Conservation (phyloP, 2,329 filamentous ascomycete species). For the Fonsecaea pugnacius region DNA sequence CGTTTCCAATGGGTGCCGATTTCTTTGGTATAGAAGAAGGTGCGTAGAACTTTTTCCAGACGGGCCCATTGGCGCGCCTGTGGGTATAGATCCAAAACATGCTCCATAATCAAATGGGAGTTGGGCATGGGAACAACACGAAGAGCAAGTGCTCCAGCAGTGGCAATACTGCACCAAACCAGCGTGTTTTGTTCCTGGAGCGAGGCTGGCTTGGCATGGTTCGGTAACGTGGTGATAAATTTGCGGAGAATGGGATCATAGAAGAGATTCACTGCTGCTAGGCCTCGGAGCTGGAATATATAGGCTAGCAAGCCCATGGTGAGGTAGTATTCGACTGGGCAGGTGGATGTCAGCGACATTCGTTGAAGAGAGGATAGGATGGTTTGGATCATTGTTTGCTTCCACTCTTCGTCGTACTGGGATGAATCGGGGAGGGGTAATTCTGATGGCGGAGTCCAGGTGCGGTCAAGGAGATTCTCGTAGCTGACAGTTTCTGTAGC, state of each 20-base stretch:
- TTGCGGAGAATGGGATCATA: constrained; percentile 35
- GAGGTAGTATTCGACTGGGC: constrained; percentile 28
- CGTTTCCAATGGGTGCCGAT: constrained; percentile 30
- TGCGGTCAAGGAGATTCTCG: constrained; percentile 7
- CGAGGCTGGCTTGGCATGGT: constrained; percentile 22
- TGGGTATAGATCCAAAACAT: constrained; percentile 27
- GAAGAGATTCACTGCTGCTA: constrained; percentile 32
- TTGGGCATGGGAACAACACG: constrained; percentile 30
- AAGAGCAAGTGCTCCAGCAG: constrained; percentile 30
- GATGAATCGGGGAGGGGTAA: constrained; percentile 2
- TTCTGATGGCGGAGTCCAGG: background rate
- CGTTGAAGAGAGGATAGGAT: constrained; percentile 35
- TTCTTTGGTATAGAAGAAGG: constrained; percentile 31
- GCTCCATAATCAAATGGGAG: constrained; percentile 30
- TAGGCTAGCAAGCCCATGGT: constrained; percentile 32
- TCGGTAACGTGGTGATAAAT: constrained; percentile 29
- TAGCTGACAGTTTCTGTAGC: constrained; percentile 6
- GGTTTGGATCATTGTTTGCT: constrained; percentile 24
- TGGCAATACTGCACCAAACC: constrained; percentile 31
- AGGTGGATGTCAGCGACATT: constrained; percentile 27
- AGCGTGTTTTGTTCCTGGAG: constrained; percentile 26
- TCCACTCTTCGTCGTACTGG: constrained; percentile 18
- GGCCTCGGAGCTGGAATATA: constrained; percentile 30
- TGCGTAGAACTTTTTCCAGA: constrained; percentile 28
- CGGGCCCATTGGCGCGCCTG: constrained; percentile 25